Percentiles rank a stretch among this genome's conserved stretches.
These are phyloP conservation scores for Chrysanthemum makinoi DNA, from an alignment of 129 eudicot species.

Conservation along the genomic window DNA sequence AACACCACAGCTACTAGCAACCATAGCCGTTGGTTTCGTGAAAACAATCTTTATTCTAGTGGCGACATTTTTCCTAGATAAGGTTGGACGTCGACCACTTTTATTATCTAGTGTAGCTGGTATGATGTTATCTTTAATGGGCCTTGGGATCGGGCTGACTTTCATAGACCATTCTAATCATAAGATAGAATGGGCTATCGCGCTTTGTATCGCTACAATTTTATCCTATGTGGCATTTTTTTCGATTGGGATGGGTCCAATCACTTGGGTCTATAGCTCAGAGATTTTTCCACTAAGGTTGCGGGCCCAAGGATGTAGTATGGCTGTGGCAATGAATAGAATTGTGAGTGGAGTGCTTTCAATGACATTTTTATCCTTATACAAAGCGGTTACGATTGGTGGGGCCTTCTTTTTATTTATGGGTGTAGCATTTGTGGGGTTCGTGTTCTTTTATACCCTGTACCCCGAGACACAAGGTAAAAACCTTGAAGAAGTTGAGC, in stretches of 20 bases:
- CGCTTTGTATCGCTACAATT: conserved; percentile 24
- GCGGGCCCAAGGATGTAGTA: conserved; percentile 54
- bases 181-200: conserved; percentile 44
- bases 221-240: conserved; percentile 45
- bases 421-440: conserved; percentile 33
- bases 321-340: conserved; percentile 51
- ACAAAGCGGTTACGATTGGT: conserved; percentile 39
- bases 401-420: conserved; percentile 57
- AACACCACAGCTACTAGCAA: conserved; percentile 43
- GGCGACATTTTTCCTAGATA: conserved; percentile 49
- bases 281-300: conserved; percentile 54
- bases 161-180: conserved; percentile 27
- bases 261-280: conserved; percentile 66
- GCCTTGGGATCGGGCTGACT: conserved; percentile 36
- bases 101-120: conserved; percentile 47
- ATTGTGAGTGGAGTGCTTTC: conserved; percentile 46
- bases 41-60: conserved; percentile 48
- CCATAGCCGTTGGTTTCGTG: conserved; percentile 57
- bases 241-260: conserved; percentile 65
- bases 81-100: conserved; percentile 50
- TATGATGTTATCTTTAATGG: conserved; percentile 30
- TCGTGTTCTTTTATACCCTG: conserved; percentile 44
- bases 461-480: conserved; percentile 60
- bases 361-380: conserved; percentile 50
- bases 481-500: conserved; percentile 53